Conservation (phyloP, 2,329 filamentous ascomycete genomes). For the Orbilia brochopaga region DNA sequence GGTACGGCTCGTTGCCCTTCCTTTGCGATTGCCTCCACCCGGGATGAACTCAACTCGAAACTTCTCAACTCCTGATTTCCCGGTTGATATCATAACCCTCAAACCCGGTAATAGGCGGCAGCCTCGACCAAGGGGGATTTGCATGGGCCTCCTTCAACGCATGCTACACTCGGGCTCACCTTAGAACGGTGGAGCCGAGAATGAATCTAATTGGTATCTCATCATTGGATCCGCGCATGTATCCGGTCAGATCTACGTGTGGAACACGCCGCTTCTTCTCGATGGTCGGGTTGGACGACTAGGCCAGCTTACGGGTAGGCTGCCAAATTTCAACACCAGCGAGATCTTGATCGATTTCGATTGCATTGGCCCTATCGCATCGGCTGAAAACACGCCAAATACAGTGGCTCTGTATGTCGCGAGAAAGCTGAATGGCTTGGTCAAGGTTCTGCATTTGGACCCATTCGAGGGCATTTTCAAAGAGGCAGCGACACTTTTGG, state of each 20-base stretch:
- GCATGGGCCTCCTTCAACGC: slow-evolving; percentile 24
- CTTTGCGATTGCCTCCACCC: slow-evolving; percentile 28
- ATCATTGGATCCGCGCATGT: slow-evolving; percentile 23
- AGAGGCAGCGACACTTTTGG: slow-evolving; percentile 10
- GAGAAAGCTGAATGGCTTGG: slow-evolving; percentile 14
- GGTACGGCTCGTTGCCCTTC: slow-evolving; percentile 14
- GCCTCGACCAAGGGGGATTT: slow-evolving; percentile 25
- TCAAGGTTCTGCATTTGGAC: slow-evolving; percentile 25
- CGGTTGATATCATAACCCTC: slow-evolving; percentile 15
- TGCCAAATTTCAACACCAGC: slow-evolving; percentile 13
- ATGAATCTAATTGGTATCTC: slow-evolving; percentile 22
- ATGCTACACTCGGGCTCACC: slow-evolving; percentile 9
- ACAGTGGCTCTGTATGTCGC: slow-evolving; percentile 12
- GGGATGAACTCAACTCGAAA: slow-evolving; percentile 16
- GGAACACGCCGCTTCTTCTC: slow-evolving; percentile 13
- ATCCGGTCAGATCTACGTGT: slow-evolving; percentile 21
- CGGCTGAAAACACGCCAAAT: slow-evolving; percentile 8
- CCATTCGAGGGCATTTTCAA: slow-evolving; percentile 21
- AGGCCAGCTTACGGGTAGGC: not conserved
- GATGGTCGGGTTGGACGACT: slow-evolving; percentile 5
- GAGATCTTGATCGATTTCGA: slow-evolving; percentile 17
- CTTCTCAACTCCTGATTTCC: slow-evolving; percentile 13
- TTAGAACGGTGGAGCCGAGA: slow-evolving; percentile 17
- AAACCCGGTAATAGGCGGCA: not conserved
- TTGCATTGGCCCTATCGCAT: not conserved